These are phyloP conservation scores for Debaryomyces udenii DNA, from an alignment of 1,139 yeast genomes.

Conservation along the genomic window DNA sequence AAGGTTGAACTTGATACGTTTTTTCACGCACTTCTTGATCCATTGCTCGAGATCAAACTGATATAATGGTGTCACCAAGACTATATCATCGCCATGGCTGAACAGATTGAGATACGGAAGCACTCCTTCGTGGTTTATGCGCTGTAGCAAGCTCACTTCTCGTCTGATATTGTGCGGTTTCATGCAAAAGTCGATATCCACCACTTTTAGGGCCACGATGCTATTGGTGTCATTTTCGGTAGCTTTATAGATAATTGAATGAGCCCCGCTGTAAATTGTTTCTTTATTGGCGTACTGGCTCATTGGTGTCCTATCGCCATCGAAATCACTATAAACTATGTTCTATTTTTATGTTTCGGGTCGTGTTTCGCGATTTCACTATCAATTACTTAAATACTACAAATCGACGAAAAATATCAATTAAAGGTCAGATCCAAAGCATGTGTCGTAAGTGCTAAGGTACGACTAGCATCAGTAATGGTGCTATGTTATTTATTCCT, in stretches of 20 bases:
- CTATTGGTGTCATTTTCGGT: constrained; percentile 16
- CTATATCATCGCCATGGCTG: constrained; percentile 34
- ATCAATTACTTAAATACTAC: no score
- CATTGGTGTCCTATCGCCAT: constrained; percentile 4
- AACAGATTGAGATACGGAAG: constrained; percentile 28
- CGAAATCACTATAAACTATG: background rate
- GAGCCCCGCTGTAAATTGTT: constrained; percentile 38
- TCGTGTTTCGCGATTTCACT: background rate
- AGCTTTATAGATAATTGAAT: constrained; percentile 38
- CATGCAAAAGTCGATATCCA: constrained; percentile 39
- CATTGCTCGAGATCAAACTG: constrained; percentile 30
- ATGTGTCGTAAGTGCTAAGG: no score
- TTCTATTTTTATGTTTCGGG: background rate
- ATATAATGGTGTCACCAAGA: constrained; percentile 39
- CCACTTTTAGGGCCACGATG: constrained; percentile 40
- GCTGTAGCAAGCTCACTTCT: constrained; percentile 34
- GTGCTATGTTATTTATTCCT: no score
- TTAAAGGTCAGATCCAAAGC: no score
- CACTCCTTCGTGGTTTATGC: constrained; percentile 26
- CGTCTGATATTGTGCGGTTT: constrained; percentile 44
- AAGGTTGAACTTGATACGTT: constrained; percentile 26
- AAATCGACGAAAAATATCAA: no score
- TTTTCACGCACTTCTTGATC: constrained; percentile 21
- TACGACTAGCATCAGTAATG: no score
- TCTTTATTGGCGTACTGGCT: constrained; percentile 23